These are phyloP conservation scores for Amyloporia xantha DNA, from an alignment of 768 basidiomycete species.

Conservation along the genomic window DNA sequence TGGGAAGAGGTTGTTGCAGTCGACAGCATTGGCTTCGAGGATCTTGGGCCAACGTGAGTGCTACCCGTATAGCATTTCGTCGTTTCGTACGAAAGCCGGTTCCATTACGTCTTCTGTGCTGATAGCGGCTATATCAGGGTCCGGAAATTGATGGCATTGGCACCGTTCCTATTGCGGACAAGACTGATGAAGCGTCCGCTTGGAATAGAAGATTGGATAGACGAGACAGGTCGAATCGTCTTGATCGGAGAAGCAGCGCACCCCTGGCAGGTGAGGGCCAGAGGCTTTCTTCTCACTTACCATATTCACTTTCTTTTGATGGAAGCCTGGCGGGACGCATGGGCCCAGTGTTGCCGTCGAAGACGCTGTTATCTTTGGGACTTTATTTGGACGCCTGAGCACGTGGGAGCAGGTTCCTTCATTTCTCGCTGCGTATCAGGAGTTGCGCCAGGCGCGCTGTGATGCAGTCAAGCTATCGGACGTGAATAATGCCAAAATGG, in stretches of 20 bases:
- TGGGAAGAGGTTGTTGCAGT: too few relatives aligned
- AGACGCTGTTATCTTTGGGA: conserved; percentile 54
- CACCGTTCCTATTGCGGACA: conserved; percentile 34
- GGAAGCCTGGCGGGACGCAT: conserved; percentile 49
- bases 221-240: conserved; percentile 39
- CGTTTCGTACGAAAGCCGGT: too few relatives aligned
- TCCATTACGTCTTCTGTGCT: too few relatives aligned
- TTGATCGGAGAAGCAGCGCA: conserved; percentile 60
- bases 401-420: conserved; percentile 40
- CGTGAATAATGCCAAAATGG: conserved; percentile 36
- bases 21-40: too few relatives aligned
- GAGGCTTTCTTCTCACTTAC: background rate
- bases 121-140: too few relatives aligned
- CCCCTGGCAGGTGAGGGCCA: conserved; percentile 40
- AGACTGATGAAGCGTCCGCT: conserved; percentile 26
- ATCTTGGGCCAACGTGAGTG: too few relatives aligned
- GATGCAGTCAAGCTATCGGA: conserved; percentile 40
- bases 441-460: conserved; percentile 48
- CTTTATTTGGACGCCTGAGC: conserved; percentile 49
- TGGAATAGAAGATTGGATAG: conserved; percentile 42
- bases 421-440: conserved; percentile 50
- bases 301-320: background rate
- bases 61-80: too few relatives aligned
- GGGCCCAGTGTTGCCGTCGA: conserved; percentile 48
- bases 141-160: too few relatives aligned